Evolutionary conservation across 2,329 filamentous ascomycete species (phyloP).

Genomic region (Hypoxylon sp.): DNA sequence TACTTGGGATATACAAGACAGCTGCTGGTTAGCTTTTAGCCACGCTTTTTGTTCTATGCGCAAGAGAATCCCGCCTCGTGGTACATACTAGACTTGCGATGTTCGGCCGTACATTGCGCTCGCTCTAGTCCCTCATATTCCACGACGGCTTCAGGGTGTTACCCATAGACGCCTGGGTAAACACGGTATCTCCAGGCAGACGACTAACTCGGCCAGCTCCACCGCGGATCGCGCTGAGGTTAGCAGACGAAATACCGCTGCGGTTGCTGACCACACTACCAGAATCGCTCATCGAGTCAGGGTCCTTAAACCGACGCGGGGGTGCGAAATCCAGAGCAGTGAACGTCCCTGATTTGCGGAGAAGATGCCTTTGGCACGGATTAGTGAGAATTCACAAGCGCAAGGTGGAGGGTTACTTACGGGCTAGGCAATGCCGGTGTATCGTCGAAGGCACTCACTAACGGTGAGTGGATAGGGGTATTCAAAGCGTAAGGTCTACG

Average conservation of each 20-base stretch:
- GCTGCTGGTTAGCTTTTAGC: slow-evolving; percentile 9
- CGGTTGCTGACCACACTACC: slow-evolving; percentile 78
- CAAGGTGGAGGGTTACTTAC: slow-evolving; percentile 69
- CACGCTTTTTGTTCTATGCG: background rate
- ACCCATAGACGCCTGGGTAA: slow-evolving; percentile 76
- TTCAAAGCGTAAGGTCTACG: slow-evolving; percentile 79
- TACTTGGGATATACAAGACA: slow-evolving; percentile 38
- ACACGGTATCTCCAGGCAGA: slow-evolving; percentile 83
- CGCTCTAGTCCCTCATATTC: slow-evolving; percentile 61
- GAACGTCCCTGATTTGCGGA: slow-evolving; percentile 83
- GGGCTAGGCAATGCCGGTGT: slow-evolving; percentile 88
- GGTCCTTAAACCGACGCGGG: slow-evolving; percentile 77
- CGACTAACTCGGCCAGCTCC: slow-evolving; percentile 90
- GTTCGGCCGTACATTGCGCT: background rate
- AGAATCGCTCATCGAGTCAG: slow-evolving; percentile 71
- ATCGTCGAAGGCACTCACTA: slow-evolving; percentile 88
- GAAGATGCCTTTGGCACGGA: slow-evolving; percentile 67
- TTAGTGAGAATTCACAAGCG: slow-evolving; percentile 26
- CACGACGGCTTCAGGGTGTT: slow-evolving; percentile 70
- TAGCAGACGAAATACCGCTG: slow-evolving; percentile 78
- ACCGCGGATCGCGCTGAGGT: slow-evolving; percentile 77
- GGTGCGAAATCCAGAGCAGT: slow-evolving; percentile 85
- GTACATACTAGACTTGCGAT: slow-evolving; percentile 13
- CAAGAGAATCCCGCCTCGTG: background rate
- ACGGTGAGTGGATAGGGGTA: slow-evolving; percentile 79